Evolutionary conservation across 2,329 filamentous ascomycete species (phyloP), one percentile per base, ranked within the genome.

Genomic region (Akanthomyces lecanii): DNA sequence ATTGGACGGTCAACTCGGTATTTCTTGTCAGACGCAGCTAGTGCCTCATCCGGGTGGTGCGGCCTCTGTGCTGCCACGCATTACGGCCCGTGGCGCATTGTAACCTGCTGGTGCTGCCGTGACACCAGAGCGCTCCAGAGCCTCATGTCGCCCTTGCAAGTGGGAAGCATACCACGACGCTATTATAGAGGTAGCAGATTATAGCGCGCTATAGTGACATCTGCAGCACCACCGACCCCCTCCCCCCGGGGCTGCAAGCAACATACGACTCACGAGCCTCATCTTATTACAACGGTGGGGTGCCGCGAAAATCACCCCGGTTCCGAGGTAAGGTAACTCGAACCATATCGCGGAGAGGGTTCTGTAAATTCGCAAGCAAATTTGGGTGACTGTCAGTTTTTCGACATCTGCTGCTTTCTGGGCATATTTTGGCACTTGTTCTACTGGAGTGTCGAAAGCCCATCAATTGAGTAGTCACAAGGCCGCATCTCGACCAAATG

Each of bases 271-370:
- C 28, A 12, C 47, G 21, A 12, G 18, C 25, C 56, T 38, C 47
- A 33, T 60, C 36, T 18, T 25, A 48, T 7, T 50, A 21, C 36
- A 28, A 25, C 18, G 11, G 36, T 52, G 36, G 47, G 36, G 47
- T 45, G 57, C 47, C 47, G 57, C 57, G 52, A 5, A 58, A 8
- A 47, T 7, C 40, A 28, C 11, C 53, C 25, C 18, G 5, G 40
- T 50, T 11, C 28, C 30, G 12, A 28, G 38, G 38, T 36, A 61
- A 44, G 58, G 58, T 45, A 11, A 61, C 48, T 52, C 25, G 58
- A 42, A 33, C 36, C 18, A 45, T 44, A 40, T 16, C 38, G 58
- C 58, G 58, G 48, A 61, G 58, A 61, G 58, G 58, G 58, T 61
- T 61, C 25, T 61, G 58, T 61, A 61, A 18, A 47, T 38, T 30